Percentiles rank a stretch among this genome's conserved stretches.
Evolutionary conservation across 495 filamentous ascomycete genomes (phyloP).

Genomic region (Trichocladium antarcticum): DNA sequence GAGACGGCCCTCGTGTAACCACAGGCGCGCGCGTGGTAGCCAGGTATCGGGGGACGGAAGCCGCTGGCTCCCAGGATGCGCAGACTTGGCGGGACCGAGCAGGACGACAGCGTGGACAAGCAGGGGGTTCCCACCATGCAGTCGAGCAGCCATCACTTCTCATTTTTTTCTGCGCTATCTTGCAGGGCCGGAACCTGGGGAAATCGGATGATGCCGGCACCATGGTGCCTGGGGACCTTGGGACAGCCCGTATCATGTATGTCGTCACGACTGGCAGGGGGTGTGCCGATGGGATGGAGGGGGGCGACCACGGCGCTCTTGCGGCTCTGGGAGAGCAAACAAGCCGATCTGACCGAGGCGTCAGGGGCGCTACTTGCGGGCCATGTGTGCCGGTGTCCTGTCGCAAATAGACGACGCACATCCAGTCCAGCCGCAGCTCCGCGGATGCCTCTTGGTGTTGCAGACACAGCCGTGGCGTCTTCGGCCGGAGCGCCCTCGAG

Average conservation of each 20-base stretch:
- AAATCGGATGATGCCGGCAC: not conserved
- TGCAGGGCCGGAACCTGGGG: not conserved
- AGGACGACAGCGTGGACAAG: not conserved
- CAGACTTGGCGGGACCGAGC: not conserved
- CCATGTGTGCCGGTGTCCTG: too few relatives aligned
- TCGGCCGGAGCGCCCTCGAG: conserved; percentile 3
- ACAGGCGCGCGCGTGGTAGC: too few relatives aligned
- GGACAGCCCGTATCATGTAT: not conserved
- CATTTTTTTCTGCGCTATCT: conserved; percentile 5
- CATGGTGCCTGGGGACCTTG: not conserved
- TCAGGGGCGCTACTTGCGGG: too few relatives aligned
- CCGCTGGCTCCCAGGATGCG: not conserved
- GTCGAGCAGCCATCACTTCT: not conserved
- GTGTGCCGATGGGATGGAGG: not conserved
- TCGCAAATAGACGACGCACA: not conserved
- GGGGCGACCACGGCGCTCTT: not conserved
- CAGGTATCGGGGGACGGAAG: too few relatives aligned
- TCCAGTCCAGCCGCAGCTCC: not conserved
- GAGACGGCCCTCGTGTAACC: too few relatives aligned
- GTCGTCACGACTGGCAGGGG: too few relatives aligned
- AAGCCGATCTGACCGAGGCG: not conserved
- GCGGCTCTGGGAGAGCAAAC: conserved; percentile 1
- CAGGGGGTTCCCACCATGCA: not conserved
- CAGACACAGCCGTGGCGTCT: not conserved
- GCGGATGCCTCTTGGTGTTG: not conserved